These are phyloP conservation scores for Chlorella sorokiniana DNA, from an alignment of 139 green algal species.

Conservation along the genomic window DNA sequence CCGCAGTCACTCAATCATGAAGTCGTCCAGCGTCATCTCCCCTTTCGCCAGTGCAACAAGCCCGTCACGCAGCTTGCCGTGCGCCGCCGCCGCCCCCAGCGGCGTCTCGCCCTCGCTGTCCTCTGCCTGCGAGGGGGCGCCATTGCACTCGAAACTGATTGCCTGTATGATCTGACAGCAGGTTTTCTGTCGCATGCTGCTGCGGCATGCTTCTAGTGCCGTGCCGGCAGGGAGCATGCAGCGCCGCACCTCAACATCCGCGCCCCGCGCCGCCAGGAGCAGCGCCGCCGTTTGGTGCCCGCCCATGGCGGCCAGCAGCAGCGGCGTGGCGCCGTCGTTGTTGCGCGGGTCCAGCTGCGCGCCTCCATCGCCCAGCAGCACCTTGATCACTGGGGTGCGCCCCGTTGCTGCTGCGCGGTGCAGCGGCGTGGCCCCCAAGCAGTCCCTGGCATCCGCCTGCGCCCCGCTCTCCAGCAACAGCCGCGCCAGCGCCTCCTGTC, in stretches of 20 bases:
- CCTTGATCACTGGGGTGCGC: not conserved
- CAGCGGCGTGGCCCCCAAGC: conserved; percentile 26
- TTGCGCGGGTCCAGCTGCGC: conserved; percentile 41
- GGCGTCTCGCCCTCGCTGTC: conserved; percentile 65
- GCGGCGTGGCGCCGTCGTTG: conserved; percentile 50
- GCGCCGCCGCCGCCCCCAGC: conserved; percentile 48
- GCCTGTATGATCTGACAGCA: too few species aligned
- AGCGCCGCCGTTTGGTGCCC: conserved; percentile 47
- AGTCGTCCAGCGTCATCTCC: conserved; percentile 17
- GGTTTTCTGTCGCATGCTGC: not conserved
- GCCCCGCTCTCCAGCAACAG: conserved; percentile 62
- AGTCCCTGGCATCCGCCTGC: conserved; percentile 42
- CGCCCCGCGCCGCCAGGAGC: conserved; percentile 46
- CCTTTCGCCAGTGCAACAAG: conserved; percentile 46
- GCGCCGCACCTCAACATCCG: conserved; percentile 46
- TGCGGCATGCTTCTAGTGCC: not conserved
- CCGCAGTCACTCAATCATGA: conserved; percentile 8
- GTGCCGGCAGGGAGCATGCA: not conserved
- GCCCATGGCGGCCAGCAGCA: conserved; percentile 60
- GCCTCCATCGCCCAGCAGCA: conserved; percentile 14
- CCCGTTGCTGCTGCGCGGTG: conserved; percentile 35
- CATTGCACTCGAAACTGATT: not conserved
- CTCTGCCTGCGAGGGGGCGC: conserved; percentile 44
- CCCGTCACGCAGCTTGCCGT: conserved; percentile 45
- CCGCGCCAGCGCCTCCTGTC: conserved; percentile 25